Evolutionary conservation across 2,329 filamentous ascomycete species (phyloP).

Genomic region (Zelopaecilomyces penicillatus): DNA sequence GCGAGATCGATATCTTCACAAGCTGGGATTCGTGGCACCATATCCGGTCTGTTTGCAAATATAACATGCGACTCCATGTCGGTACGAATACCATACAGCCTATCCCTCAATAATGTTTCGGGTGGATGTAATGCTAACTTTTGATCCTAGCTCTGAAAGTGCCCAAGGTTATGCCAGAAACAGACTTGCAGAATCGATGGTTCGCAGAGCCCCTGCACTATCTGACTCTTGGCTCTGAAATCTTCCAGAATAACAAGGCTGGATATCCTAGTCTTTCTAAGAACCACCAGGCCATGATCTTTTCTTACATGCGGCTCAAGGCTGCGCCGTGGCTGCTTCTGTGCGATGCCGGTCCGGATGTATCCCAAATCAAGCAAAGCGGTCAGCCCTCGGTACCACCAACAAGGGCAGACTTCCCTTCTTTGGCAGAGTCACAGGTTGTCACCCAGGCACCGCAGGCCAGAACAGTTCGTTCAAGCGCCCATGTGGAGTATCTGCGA

Average conservation of each 20-base stretch:
- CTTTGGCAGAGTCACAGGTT: conserved; percentile 57
- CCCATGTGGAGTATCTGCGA: conserved; percentile 69
- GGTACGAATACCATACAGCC: conserved; percentile 43
- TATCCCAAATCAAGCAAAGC: conserved; percentile 21
- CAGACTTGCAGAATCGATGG: conserved; percentile 56
- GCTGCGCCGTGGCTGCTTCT: conserved; percentile 54
- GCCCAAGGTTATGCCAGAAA: conserved; percentile 50
- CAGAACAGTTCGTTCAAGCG: conserved; percentile 27
- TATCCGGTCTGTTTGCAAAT: conserved; percentile 77
- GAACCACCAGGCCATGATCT: conserved; percentile 52
- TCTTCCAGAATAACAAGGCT: conserved; percentile 52
- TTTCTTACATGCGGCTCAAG: conserved; percentile 56
- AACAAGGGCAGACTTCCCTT: conserved; percentile 54
- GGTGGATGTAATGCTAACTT: background rate
- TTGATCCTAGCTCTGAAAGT: conserved; percentile 42
- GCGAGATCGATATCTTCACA: conserved; percentile 61
- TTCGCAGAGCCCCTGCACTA: conserved; percentile 61
- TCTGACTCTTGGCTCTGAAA: conserved; percentile 43
- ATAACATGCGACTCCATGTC: conserved; percentile 70
- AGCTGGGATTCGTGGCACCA: conserved; percentile 93
- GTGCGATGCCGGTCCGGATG: conserved; percentile 49
- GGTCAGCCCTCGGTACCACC: conserved; percentile 20
- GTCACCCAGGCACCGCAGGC: conserved; percentile 7
- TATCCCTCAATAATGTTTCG: background rate
- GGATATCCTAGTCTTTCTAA: conserved; percentile 55